Evolutionary conservation across 768 basidiomycete genomes (phyloP).

Genomic region (Suillus luteus): DNA sequence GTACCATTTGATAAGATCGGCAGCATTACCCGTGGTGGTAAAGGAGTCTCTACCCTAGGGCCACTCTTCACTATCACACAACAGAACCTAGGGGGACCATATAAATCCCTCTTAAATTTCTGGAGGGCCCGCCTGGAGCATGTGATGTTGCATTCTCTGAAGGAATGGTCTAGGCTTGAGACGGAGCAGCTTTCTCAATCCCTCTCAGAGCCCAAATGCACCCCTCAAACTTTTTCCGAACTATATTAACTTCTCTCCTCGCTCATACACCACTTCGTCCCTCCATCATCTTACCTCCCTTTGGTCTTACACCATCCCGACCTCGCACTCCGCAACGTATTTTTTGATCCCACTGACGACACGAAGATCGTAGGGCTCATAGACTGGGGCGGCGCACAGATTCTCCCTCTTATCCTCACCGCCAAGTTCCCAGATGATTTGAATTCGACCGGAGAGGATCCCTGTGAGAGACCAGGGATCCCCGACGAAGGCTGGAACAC

Average conservation of each 20-base stretch:
- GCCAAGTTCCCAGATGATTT: constrained; percentile 2
- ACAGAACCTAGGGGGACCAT: not conserved
- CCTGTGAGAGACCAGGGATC: not conserved
- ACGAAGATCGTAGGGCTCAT: constrained; percentile 1
- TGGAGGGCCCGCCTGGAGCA: constrained; percentile 1
- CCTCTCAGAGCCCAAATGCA: not conserved
- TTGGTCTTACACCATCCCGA: constrained; percentile 3
- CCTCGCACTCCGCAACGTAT: constrained; percentile 4
- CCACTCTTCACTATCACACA: constrained; percentile 1
- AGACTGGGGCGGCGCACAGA: constrained; percentile 3
- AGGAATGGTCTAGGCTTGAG: not conserved
- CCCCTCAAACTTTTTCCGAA: not conserved
- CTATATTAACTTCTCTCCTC: constrained; percentile 3
- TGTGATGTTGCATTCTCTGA: not conserved
- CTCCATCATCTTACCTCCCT: not conserved
- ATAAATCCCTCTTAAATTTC: not conserved
- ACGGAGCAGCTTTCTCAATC: not conserved
- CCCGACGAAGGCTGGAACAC: not conserved
- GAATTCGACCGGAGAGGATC: not conserved
- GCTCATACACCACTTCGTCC: not conserved
- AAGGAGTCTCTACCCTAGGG: not conserved
- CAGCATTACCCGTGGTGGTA: not conserved
- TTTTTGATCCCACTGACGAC: constrained; percentile 4
- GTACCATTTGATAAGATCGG: not conserved
- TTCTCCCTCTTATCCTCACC: not conserved